phyloP scores from a whole-genome alignment of 164 flowering plant genomes.

The Tinospora cordifolia region DNA sequence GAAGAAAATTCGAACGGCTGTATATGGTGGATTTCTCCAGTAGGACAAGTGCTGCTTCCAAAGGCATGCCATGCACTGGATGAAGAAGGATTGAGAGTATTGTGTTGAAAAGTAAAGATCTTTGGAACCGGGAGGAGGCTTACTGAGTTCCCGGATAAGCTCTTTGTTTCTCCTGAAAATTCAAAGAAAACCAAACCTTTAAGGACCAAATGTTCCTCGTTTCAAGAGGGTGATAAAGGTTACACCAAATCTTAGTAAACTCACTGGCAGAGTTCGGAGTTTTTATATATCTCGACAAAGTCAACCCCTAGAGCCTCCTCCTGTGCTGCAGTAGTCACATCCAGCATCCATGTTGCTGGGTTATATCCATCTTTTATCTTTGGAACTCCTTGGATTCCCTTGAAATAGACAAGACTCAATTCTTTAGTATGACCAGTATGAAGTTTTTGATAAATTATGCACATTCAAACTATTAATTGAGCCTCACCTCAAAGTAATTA shows the following conservation, averaged over 20 bases:
- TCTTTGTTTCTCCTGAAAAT: slow-evolving; percentile 46
- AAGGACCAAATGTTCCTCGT: not conserved
- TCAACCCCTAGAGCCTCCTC: slow-evolving; percentile 27
- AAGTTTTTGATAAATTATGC: not conserved
- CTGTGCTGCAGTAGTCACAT: slow-evolving; percentile 31
- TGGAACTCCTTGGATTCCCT: slow-evolving; percentile 31
- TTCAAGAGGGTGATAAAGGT: not conserved
- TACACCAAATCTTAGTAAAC: not conserved
- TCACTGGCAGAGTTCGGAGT: slow-evolving; percentile 29
- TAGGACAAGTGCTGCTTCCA: slow-evolving; percentile 48
- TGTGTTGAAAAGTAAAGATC: slow-evolving; percentile 41
- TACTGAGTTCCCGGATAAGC: slow-evolving; percentile 34
- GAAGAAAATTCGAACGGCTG: slow-evolving; percentile 42
- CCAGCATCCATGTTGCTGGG: slow-evolving; percentile 50
- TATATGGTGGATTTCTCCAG: slow-evolving; percentile 51
- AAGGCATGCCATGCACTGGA: slow-evolving; percentile 46
- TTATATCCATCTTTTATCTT: slow-evolving; percentile 37
- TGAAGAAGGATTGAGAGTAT: slow-evolving; percentile 37
- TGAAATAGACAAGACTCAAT: not conserved
- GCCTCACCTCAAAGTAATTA: slow-evolving; percentile 36
- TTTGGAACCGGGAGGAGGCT: slow-evolving; percentile 32
- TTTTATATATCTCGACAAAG: slow-evolving; percentile 27
- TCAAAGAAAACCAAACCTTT: not conserved
- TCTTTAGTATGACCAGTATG: not conserved
- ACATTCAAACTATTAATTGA: not conserved